Evolutionary conservation across 305 asterid genomes (phyloP).

Genomic region (Solanum chacoense): DNA sequence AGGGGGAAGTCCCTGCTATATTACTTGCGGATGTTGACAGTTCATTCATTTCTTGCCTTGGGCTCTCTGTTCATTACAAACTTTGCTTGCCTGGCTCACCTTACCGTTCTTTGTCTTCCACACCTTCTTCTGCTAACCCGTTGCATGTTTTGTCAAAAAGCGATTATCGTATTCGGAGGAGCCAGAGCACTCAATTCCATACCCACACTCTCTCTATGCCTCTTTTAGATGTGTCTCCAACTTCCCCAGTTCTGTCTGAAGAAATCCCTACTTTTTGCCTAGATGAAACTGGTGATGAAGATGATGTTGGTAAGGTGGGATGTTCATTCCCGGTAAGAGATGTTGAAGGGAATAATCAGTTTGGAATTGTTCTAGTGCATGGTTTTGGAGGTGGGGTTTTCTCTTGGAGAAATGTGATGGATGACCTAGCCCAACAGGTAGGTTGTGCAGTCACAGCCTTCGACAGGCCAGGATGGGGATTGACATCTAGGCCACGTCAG

Average conservation of each 20-base stretch:
- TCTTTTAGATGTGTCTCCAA: slow-evolving; percentile 52
- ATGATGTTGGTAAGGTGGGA: slow-evolving; percentile 31
- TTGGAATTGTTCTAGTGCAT: slow-evolving; percentile 87
- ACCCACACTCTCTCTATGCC: slow-evolving; percentile 65
- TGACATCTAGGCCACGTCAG: slow-evolving; percentile 87
- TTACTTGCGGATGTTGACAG: slow-evolving; percentile 87
- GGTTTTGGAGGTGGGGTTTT: slow-evolving; percentile 97
- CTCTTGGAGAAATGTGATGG: slow-evolving; percentile 88
- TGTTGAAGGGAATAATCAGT: slow-evolving; percentile 46
- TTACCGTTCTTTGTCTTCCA: slow-evolving; percentile 57
- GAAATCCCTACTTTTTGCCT: slow-evolving; percentile 62
- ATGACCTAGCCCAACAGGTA: slow-evolving; percentile 49
- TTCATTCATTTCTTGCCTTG: slow-evolving; percentile 62
- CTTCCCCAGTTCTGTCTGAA: slow-evolving; percentile 61
- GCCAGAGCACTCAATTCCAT: slow-evolving; percentile 70
- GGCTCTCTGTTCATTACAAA: slow-evolving; percentile 84
- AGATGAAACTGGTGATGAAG: slow-evolving; percentile 40
- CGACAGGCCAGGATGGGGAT: slow-evolving; percentile 98
- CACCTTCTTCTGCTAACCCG: slow-evolving; percentile 43
- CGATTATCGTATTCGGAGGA: slow-evolving; percentile 58
- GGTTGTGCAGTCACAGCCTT: slow-evolving; percentile 87
- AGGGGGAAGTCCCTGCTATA: slow-evolving; percentile 77
- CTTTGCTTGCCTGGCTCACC: slow-evolving; percentile 55
- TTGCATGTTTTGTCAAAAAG: slow-evolving; percentile 31
- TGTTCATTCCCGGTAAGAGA: slow-evolving; percentile 30